phyloP scores from a whole-genome alignment of 2,329 filamentous ascomycete genomes.

The Alternaria tenuissima region DNA sequence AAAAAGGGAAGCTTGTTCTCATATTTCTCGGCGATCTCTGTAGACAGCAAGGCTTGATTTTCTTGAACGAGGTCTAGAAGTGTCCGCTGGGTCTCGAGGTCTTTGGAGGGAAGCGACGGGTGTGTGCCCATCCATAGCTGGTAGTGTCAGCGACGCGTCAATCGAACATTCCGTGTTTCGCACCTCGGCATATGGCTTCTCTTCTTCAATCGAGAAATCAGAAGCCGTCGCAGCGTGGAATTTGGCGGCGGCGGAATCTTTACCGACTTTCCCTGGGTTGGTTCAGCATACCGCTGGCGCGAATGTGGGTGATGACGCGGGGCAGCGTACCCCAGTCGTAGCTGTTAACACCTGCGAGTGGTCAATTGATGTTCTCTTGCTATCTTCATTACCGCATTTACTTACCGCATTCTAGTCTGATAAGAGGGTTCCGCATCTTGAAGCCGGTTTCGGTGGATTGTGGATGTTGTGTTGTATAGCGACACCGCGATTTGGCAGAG shows the following conservation, averaged over 20 bases:
- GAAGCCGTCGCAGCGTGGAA: conserved; percentile 87
- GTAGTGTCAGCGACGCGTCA: conserved; percentile 28
- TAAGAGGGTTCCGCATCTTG: conserved; percentile 70
- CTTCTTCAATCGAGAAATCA: conserved; percentile 78
- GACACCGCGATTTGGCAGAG: conserved; percentile 17
- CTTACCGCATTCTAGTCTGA: conserved; percentile 80
- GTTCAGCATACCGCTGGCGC: conserved; percentile 37
- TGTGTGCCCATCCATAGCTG: conserved; percentile 99
- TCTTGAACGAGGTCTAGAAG: conserved; percentile 88
- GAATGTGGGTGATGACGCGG: conserved; percentile 28
- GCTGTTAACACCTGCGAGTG: conserved; percentile 84
- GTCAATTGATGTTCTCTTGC: conserved; percentile 24
- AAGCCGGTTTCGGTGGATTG: conserved; percentile 6
- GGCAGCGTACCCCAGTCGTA: conserved; percentile 85
- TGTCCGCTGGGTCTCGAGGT: conserved; percentile 81
- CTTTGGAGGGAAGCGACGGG: conserved; percentile 92
- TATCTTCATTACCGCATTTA: conserved; percentile 14
- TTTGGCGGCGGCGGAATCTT: conserved; percentile 84
- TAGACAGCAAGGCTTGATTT: conserved; percentile 82
- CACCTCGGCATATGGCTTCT: conserved; percentile 95
- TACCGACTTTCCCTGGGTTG: conserved; percentile 78
- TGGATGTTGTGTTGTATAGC: conserved; percentile 17
- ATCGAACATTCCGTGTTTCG: background rate
- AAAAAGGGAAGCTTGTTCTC: conserved; percentile 88
- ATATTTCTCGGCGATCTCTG: conserved; percentile 76